Evolutionary conservation across 2,329 filamentous ascomycete genomes (phyloP), one percentile per base, ranked within the genome.

Genomic region (Penicillium sp.): DNA sequence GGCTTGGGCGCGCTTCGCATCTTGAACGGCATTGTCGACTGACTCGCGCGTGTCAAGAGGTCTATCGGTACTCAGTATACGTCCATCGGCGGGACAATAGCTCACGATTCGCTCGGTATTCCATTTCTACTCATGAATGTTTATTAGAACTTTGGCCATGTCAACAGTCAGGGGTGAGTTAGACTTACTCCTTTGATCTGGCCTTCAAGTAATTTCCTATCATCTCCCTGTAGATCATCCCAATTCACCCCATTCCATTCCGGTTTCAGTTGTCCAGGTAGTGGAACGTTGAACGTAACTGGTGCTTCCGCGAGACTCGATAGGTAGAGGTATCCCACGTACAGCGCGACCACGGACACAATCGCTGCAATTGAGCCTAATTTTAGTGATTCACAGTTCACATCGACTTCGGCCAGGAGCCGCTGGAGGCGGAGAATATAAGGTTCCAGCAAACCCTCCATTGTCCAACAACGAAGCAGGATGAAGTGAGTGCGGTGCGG

Each of bases 31-130:
- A 59, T 84, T 80, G 72, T 99, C 90, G 68, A 99, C 90, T 59
- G 85, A 88, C 56, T 86, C 84, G 1, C 84, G 77, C 1, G 90
- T 91, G 8, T 86, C 84, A 18, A 93, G 90, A 71, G 89, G 90
- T 58, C 73, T 74, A 12, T 60, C 55, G 33, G 67, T 67, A 12
- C 90, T 91, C 24, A 99, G 84, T 59, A 90, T 83, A 66, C 89
- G 83, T 61, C 94, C 94, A 23, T 91, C 97, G 1, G 93, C 93
- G 1, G 94, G 94, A 45, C 88, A 89, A 71, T 76, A 76, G 64
- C 73, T 74, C 63, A 75, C 70, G 35, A 76, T 72, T 51, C 74
- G 63, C 20, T 71, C 63, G 18, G 71, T 62, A 46, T 67, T 71
- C 68, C 71, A 76, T 70, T 68, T 67, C 71, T 75, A 61, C 51